Conservation (phyloP, 1,284 basidiomycete species). For the Ceratobasidium papillatum region DNA sequence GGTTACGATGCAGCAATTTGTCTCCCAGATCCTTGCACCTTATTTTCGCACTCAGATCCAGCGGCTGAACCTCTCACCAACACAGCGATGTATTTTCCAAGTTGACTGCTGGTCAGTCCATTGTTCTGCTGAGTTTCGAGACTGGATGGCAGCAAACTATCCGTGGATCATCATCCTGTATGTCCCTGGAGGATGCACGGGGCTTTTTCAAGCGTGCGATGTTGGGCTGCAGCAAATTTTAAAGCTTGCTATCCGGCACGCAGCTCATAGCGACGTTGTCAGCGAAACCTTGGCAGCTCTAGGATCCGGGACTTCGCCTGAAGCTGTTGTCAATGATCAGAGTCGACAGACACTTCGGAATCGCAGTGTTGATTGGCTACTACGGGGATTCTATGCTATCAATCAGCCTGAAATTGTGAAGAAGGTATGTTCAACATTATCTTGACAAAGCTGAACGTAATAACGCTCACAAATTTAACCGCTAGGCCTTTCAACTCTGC, state of each 20-base stretch:
- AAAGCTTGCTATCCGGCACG: conserved; percentile 49
- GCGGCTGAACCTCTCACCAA: not conserved
- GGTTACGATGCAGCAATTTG: not conserved
- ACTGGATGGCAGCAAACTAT: conserved; percentile 48
- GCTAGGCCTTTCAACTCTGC: conserved; percentile 42
- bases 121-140: conserved; percentile 50
- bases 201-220: conserved; percentile 50
- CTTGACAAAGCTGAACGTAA: no score
- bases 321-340: not conserved
- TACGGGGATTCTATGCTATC: conserved; percentile 7
- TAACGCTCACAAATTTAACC: not conserved
- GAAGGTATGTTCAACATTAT: conserved; percentile 19
- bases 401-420: conserved; percentile 26
- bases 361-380: conserved; percentile 8
- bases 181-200: conserved; percentile 48
- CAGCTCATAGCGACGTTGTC: conserved; percentile 49
- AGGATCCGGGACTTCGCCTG: not conserved
- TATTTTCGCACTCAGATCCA: conserved; percentile 14
- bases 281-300: not conserved
- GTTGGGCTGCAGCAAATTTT: conserved; percentile 51
- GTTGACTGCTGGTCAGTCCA: conserved; percentile 57
- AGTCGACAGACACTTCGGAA: conserved; percentile 13
- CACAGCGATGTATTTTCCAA: conserved; percentile 45
- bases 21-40: conserved; percentile 5
- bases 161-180: conserved; percentile 46